Percentiles rank a stretch among this genome's conserved stretches.
phyloP scores from a whole-genome alignment of 164 flowering plant species.

The Stephania yunnanensis region DNA sequence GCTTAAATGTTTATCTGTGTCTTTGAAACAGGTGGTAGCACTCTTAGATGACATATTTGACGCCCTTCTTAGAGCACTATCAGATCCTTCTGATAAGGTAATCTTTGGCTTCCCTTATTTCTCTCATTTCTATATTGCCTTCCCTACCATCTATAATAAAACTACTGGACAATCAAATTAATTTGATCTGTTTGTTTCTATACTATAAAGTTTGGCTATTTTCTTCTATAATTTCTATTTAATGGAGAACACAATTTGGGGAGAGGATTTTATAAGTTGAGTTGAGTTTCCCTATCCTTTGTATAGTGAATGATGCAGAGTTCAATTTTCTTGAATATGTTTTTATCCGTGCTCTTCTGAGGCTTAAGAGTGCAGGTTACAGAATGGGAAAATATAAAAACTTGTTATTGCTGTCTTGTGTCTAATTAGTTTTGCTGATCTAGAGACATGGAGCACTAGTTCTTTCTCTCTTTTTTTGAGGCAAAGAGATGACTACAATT shows the following conservation, averaged over 20 bases:
- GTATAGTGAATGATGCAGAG: too few relatives aligned
- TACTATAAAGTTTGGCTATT: not conserved
- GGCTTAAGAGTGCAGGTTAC: not conserved
- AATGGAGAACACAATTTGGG: not conserved
- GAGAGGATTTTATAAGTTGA: too few relatives aligned
- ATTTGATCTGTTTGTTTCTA: too few relatives aligned
- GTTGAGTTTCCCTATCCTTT: too few relatives aligned
- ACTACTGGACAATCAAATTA: too few relatives aligned
- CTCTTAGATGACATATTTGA: conserved; percentile 76
- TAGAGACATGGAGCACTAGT: too few relatives aligned
- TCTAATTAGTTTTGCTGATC: too few relatives aligned
- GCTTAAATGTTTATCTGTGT: conserved; percentile 7
- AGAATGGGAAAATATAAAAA: not conserved
- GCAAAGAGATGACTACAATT: not conserved
- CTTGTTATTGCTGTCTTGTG: too few relatives aligned
- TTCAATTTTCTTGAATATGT: not conserved
- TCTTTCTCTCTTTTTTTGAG: too few relatives aligned
- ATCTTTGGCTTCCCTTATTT: not conserved
- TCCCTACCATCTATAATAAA: not conserved
- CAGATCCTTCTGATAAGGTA: conserved; percentile 95
- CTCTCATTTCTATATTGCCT: not conserved
- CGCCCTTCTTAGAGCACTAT: conserved; percentile 64
- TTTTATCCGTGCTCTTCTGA: not conserved
- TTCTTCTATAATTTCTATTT: not conserved
- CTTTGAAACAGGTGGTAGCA: conserved; percentile 56